Evolutionary conservation across 2,329 filamentous ascomycete species (phyloP), one percentile per base, ranked within the genome.

Genomic region (Salinomyces thailandicus): DNA sequence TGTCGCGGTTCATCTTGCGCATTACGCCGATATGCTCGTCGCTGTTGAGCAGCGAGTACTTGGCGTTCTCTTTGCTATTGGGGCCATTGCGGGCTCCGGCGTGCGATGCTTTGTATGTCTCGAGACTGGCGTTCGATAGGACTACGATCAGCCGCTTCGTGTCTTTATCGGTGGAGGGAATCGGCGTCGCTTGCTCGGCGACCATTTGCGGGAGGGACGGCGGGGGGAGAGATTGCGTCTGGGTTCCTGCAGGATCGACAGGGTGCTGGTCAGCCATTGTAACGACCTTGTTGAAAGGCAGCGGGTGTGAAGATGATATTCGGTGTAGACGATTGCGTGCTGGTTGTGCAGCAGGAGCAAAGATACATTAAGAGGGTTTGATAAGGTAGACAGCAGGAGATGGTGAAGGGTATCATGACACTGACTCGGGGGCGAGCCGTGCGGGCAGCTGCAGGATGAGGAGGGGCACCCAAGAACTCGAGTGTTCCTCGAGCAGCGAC

Each of bases 1-100:
- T 96, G 60, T 98, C 91, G 52, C 91, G 76, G 61, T 93, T 93
- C 89, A 96, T 96, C 71, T 96, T 98, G 56, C 91, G 81, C 86
- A 98, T 94, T 48, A 96, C 83, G 45, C 91, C 91, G 51, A 98
- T 98, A 61, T 98, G 91, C 65, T 98, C 91, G 58, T 98, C 91
- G 63, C 87, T 95, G 71, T 98, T 98, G 55, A 98, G 78, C 35
- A 98, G 71, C 43, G 89, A 93, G 65, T 93, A 98, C 63, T 96
- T 96, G 60, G 95, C 89, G 11, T 20, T 30, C 12, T 45, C 42
- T 31, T 55, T 48, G 54, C 95, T 87, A 35, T 83, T 77, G 39
- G 72, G 67, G 60, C 77, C 63, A 65, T 79, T 65, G 58, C 75
- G 61, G 57, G 72, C 61, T 9, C 31, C 16, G 18, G 32, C 18